Evolutionary conservation across 768 basidiomycete species (phyloP).

Genomic region (Termitomyces bulborhizus): DNA sequence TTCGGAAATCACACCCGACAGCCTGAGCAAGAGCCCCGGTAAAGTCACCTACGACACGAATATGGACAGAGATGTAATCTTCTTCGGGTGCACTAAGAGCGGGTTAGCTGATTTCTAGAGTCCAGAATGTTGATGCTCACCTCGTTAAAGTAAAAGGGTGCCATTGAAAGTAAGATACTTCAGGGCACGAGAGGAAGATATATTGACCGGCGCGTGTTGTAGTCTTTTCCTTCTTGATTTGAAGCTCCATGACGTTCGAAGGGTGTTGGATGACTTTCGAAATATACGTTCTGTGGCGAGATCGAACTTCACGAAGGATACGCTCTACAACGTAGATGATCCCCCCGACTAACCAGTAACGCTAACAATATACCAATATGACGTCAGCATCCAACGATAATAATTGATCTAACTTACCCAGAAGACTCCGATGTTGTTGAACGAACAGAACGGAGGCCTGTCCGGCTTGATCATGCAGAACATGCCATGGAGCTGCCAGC

Average conservation of each 20-base stretch:
- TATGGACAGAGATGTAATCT: slow-evolving; percentile 91
- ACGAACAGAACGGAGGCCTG: slow-evolving; percentile 81
- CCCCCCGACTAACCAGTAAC: slow-evolving; percentile 88
- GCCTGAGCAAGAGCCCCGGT: slow-evolving; percentile 75
- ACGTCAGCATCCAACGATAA: neutral
- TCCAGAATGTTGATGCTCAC: slow-evolving; percentile 25
- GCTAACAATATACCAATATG: slow-evolving; percentile 34
- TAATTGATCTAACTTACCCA: slow-evolving; percentile 55
- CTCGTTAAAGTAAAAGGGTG: slow-evolving; percentile 95
- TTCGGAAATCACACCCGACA: slow-evolving; percentile 79
- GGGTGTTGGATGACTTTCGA: slow-evolving; percentile 96
- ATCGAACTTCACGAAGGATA: slow-evolving; percentile 85
- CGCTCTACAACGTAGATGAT: slow-evolving; percentile 84
- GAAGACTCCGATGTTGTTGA: slow-evolving; percentile 84
- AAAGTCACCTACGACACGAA: slow-evolving; percentile 90
- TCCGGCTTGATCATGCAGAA: slow-evolving; percentile 97
- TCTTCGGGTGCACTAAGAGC: slow-evolving; percentile 79
- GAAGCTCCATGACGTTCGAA: slow-evolving; percentile 88
- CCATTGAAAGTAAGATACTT: slow-evolving; percentile 94
- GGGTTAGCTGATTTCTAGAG: neutral
- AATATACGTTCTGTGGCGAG: slow-evolving; percentile 87
- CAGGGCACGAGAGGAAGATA: slow-evolving; percentile 88
- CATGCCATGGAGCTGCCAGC: slow-evolving; percentile 95
- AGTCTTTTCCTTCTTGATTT: slow-evolving; percentile 95
- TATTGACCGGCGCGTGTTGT: slow-evolving; percentile 84